Conservation (phyloP, 768 basidiomycete genomes). For the Jaapia argillacea region DNA sequence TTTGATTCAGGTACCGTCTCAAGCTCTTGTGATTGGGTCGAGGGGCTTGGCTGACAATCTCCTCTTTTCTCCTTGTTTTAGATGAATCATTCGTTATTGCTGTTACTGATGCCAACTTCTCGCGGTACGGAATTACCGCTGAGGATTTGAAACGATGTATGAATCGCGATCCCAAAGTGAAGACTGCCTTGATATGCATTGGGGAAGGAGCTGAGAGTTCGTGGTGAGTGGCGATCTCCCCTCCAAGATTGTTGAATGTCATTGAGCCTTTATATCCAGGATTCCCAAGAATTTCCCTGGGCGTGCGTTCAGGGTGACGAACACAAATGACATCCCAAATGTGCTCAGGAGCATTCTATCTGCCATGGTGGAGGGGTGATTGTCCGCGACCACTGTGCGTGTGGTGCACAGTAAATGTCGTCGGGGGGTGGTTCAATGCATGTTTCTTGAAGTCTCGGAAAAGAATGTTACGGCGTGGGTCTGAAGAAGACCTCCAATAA, state of each 20-base stretch:
- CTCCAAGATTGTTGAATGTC: no score
- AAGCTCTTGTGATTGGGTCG: not conserved
- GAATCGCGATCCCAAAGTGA: slow-evolving; percentile 52
- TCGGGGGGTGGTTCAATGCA: no score
- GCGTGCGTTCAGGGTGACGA: slow-evolving; percentile 45
- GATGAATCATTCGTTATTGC: slow-evolving; percentile 69
- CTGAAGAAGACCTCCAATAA: no score
- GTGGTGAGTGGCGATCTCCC: slow-evolving; percentile 44
- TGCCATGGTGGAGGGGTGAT: slow-evolving; percentile 19
- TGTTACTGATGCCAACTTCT: slow-evolving; percentile 65
- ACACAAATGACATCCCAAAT: slow-evolving; percentile 55
- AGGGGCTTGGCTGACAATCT: no score
- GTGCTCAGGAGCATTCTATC: slow-evolving; percentile 51
- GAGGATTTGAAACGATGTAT: slow-evolving; percentile 49
- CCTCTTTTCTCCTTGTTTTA: slow-evolving; percentile 10
- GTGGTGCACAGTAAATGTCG: no score
- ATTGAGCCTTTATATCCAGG: slow-evolving; percentile 24
- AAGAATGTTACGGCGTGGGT: no score
- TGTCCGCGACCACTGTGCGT: no score
- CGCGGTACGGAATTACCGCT: slow-evolving; percentile 48
- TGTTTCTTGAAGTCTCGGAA: no score
- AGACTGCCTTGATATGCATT: slow-evolving; percentile 59
- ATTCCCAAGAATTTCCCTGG: slow-evolving; percentile 53
- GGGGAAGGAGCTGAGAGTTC: slow-evolving; percentile 57
- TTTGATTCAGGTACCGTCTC: slow-evolving; percentile 42